Conservation (phyloP, 257 asterid species). For the Ballota nigra region DNA sequence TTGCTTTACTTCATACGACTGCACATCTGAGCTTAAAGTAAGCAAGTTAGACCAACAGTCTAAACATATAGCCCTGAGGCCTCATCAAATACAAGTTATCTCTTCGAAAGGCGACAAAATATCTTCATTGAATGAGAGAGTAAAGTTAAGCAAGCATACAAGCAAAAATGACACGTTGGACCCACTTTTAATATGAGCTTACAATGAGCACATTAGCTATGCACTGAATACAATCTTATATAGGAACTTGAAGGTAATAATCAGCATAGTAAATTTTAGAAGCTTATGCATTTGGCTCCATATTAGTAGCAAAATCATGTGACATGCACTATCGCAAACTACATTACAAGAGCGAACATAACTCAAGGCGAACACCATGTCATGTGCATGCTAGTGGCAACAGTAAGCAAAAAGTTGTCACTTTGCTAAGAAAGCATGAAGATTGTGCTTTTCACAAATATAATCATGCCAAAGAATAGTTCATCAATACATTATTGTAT, state of each 20-base stretch:
- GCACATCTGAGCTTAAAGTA: slow-evolving; percentile 8
- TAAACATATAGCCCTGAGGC: not conserved
- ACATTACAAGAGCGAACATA: not conserved
- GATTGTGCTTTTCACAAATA: not conserved
- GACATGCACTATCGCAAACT: not conserved
- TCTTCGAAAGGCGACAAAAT: not conserved
- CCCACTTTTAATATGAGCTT: not conserved
- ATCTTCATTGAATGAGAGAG: not conserved
- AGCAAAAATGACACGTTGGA: not conserved
- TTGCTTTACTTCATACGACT: not conserved
- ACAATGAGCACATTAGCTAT: slow-evolving; percentile 4
- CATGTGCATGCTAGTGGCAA: not conserved
- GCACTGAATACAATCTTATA: slow-evolving; percentile 12
- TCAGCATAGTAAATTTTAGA: not conserved
- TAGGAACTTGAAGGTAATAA: not conserved
- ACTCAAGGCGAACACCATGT: not conserved
- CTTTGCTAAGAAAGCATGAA: not conserved
- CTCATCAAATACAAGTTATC: not conserved
- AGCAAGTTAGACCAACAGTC: not conserved
- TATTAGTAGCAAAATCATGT: not conserved
- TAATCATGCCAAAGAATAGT: slow-evolving; percentile 6
- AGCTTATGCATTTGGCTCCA: slow-evolving; percentile 1
- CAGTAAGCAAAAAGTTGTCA: not conserved
- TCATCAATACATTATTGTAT: not conserved
- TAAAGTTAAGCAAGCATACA: slow-evolving; percentile 8